phyloP scores from a whole-genome alignment of 2,329 filamentous ascomycete species.

The Aquanectria penicillioides region DNA sequence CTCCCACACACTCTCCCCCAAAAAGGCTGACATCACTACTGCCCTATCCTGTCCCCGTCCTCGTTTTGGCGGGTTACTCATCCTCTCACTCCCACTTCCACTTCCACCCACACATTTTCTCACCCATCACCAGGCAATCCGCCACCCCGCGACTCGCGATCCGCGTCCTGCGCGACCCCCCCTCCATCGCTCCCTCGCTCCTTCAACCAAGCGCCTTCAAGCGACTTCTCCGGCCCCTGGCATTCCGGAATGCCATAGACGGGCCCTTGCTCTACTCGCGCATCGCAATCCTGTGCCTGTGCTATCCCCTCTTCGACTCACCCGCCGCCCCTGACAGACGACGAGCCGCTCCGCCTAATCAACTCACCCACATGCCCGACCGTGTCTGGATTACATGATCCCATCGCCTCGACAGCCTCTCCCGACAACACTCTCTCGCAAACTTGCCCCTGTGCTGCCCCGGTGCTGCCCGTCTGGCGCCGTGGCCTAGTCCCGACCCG shows the following conservation, averaged over 20 bases:
- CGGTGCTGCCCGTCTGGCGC: conserved; percentile 48
- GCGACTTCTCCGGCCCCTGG: conserved; percentile 3
- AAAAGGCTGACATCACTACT: conserved; percentile 27
- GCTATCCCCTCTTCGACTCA: conserved; percentile 5
- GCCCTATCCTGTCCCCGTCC: conserved; percentile 15
- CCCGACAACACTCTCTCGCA: conserved; percentile 18
- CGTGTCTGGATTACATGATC: conserved; percentile 41
- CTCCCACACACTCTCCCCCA: background rate
- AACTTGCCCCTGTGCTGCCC: conserved; percentile 32
- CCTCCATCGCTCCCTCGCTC: conserved; percentile 2
- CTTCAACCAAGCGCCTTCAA: background rate
- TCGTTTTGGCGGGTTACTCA: conserved; percentile 9
- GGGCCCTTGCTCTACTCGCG: conserved; percentile 12
- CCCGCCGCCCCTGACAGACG: background rate
- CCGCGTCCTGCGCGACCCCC: conserved; percentile 18
- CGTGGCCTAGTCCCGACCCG: conserved; percentile 43
- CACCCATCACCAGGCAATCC: conserved; percentile 18
- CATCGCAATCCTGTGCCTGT: conserved; percentile 15
- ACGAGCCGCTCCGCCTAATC: conserved; percentile 13
- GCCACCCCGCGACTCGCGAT: conserved; percentile 18
- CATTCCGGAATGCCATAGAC: conserved; percentile 27
- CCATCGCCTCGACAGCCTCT: conserved; percentile 34
- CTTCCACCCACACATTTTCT: conserved; percentile 11
- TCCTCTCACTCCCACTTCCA: conserved; percentile 10
- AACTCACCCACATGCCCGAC: conserved; percentile 27